Base-by-base conservation (phyloP, 140 eudicot species). In the Cichorium intybus region DNA sequence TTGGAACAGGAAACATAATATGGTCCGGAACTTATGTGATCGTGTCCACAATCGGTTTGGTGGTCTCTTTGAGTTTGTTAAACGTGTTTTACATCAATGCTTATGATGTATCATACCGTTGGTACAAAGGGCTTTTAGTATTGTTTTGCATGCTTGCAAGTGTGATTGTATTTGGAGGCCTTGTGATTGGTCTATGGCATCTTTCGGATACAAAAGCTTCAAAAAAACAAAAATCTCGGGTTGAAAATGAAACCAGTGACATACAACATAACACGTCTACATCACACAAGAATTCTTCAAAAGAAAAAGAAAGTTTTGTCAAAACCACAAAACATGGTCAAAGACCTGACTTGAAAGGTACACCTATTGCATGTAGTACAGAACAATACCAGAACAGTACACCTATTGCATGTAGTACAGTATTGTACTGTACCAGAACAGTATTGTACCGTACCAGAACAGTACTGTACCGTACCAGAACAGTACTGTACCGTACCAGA, bases 61-160 rank as follows among this genome's bases (percentile, higher is more conserved):
- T 80, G 18, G 52, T 87, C 45, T 68, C 75, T 12, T 74, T 80
- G 28, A 84, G 62, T 18, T 73, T 90, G 65, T 33, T 87, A 56
- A 77, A 90, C 39, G 47, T 53, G 17, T 76, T 71, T 11, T 87
- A 87, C 73, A 76, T 90, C 47, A 84, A 76, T 74, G 81, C 90
- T 1, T 73, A 65, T 21, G 62, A 57, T 31, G 58, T 87, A 62
- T 21, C 77, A n/a, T 37, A 62, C 49, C 87, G 80, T 69, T 90
- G 96, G 97, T 87, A 87, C 70, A 90, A 90, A 77, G 97, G 97
- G 70, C 88, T 90, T 60, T 75, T 90, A 11, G 48, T 90, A 21
- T 11, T 87, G 9, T 74, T 67, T 37, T 84, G 96, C 81, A 90
- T 90, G 97, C 67, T 49, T 55, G 86, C 82, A 34, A 80, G 96